Evolutionary conservation across 169 alveolate species (phyloP).

Genomic region (Sarcocystis neurona): DNA sequence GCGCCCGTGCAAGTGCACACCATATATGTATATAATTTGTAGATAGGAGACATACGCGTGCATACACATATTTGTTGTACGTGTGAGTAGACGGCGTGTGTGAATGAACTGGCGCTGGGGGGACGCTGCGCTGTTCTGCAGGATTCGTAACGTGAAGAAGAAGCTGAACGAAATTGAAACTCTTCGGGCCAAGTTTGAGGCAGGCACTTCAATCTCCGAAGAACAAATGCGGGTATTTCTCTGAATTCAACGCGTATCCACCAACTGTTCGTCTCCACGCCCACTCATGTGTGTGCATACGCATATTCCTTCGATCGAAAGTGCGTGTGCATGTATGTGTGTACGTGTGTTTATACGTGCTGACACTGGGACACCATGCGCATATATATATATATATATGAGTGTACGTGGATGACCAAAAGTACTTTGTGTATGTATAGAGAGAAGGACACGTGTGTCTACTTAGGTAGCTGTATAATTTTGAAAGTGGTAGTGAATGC

Average conservation of each 20-base stretch:
- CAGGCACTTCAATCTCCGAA: neutral
- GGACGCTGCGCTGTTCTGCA: neutral
- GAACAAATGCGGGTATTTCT: slow-evolving; percentile 8
- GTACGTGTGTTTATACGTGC: no score
- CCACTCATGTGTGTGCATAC: neutral
- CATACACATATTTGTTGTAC: neutral
- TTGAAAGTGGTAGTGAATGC: no score
- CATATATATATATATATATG: no score
- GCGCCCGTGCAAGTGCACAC: no score
- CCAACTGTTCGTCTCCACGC: neutral
- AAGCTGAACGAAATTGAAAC: slow-evolving; percentile 29
- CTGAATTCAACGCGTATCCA: neutral
- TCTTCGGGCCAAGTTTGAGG: neutral
- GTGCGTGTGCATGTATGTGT: no score
- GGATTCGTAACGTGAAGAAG: slow-evolving; percentile 14
- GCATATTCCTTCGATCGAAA: no score
- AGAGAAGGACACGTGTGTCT: no score
- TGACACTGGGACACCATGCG: no score
- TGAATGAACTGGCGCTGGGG: neutral
- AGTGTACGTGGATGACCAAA: no score
- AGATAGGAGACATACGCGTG: neutral
- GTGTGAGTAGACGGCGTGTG: neutral
- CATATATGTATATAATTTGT: no score
- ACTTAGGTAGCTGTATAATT: no score
- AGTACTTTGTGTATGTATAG: no score